These are phyloP conservation scores for Sclerotinia glacialis DNA, from an alignment of 2,329 filamentous ascomycete genomes.

Conservation along the genomic window DNA sequence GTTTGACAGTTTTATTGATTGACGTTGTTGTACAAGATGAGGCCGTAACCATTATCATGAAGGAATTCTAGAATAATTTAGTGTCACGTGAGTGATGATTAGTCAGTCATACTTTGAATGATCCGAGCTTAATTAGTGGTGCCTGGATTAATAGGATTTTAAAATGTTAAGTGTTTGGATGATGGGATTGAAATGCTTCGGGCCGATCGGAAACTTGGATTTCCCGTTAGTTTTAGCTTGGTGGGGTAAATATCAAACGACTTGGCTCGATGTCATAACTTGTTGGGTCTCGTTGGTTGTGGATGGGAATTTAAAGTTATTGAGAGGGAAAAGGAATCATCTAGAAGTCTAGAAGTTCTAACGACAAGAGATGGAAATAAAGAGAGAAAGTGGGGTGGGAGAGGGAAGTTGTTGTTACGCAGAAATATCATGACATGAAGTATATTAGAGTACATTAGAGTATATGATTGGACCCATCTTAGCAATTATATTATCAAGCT, in stretches of 20 bases:
- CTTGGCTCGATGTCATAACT: constrained; percentile 7
- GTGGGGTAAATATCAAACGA: constrained; percentile 8
- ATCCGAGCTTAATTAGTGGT: background rate
- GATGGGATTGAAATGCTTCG: background rate
- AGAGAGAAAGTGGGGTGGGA: background rate
- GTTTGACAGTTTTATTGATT: background rate
- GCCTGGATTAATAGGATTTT: background rate
- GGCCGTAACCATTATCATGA: background rate
- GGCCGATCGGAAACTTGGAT: constrained; percentile 14
- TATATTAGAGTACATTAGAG: background rate
- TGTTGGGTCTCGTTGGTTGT: background rate
- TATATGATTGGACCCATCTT: background rate
- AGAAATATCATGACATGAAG: background rate
- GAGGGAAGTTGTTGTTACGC: too few species aligned
- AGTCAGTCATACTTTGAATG: background rate
- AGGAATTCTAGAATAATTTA: constrained; percentile 8
- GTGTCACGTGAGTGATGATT: background rate
- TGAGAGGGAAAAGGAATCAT: constrained; percentile 4
- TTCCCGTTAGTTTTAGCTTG: background rate
- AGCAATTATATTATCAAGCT: background rate
- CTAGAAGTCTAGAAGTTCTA: constrained; percentile 11
- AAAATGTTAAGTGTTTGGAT: too few species aligned
- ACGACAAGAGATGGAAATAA: background rate
- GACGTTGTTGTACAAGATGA: background rate
- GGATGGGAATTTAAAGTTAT: too few species aligned